Evolutionary conservation across 192 early-diverging fungal species (phyloP).

Genomic region (Backusella liffmaniae): DNA sequence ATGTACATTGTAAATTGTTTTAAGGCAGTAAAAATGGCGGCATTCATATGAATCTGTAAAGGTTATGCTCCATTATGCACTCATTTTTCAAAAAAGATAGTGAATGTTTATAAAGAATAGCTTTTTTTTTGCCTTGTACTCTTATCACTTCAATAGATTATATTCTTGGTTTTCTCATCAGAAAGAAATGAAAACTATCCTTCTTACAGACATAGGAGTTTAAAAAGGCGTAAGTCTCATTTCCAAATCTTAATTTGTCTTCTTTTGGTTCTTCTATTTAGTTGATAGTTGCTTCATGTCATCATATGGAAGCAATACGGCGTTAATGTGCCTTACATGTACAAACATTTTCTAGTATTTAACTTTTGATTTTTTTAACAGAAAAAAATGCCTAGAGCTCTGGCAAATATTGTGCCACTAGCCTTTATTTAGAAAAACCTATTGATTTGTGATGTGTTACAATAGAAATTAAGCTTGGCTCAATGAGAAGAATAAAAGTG

Average conservation of each 20-base stretch:
- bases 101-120: neutral
- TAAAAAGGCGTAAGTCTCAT: neutral
- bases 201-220: neutral
- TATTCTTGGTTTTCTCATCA: neutral
- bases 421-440: neutral
- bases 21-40: conserved; percentile 1
- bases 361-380: neutral
- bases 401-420: neutral
- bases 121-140: neutral
- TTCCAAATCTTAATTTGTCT: neutral
- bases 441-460: neutral
- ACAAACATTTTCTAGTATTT: neutral
- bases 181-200: neutral
- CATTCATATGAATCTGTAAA: neutral
- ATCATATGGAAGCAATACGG: neutral
- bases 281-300: neutral
- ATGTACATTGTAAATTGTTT: neutral
- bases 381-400: neutral
- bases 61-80: neutral
- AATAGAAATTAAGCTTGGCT: neutral
- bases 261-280: neutral
- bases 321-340: neutral
- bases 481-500: neutral
- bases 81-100: neutral
- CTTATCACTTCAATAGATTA: neutral